Percentiles rank a stretch among this genome's conserved stretches.
These are phyloP conservation scores for Circinella umbellata DNA, from an alignment of 371 early-diverging fungal genomes.

Conservation along the genomic window DNA sequence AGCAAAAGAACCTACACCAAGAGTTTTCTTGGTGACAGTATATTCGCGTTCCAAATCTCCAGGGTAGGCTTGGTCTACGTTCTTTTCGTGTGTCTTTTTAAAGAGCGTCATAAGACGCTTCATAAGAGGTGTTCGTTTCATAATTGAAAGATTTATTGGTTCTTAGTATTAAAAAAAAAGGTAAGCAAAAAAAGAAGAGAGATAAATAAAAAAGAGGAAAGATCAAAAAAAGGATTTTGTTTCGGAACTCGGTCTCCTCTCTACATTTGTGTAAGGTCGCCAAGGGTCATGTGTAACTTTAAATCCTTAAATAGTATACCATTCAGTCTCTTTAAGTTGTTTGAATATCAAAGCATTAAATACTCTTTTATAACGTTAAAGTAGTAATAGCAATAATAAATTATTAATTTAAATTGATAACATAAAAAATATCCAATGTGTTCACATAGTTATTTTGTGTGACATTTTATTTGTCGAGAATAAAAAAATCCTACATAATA, in stretches of 20 bases:
- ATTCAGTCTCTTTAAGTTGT: too few species aligned
- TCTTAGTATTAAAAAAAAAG: not conserved
- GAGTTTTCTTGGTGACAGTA: conserved; percentile 56
- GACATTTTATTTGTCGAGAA: too few species aligned
- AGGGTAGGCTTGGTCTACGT: conserved; percentile 10
- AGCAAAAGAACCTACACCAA: conserved; percentile 81
- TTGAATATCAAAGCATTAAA: too few species aligned
- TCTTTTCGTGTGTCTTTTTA: conserved; percentile 53
- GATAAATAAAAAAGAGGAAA: not conserved
- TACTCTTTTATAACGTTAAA: too few species aligned
- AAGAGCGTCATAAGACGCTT: conserved; percentile 52
- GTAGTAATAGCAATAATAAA: too few species aligned
- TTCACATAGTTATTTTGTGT: too few species aligned
- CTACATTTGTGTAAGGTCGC: not conserved
- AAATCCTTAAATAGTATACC: too few species aligned
- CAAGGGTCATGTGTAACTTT: conserved; percentile 2
- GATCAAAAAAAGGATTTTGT: not conserved
- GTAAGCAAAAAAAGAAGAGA: not conserved
- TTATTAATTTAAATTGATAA: too few species aligned
- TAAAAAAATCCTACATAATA: too few species aligned
- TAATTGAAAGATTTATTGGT: conserved; percentile 1
- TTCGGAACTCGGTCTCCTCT: not conserved
- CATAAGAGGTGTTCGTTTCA: conserved; percentile 47
- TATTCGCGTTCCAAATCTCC: conserved; percentile 27
- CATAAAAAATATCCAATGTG: too few species aligned